Evolutionary conservation across 306 rosid genomes (phyloP), one percentile per base, ranked within the genome.

Genomic region (Nissolia schottii): DNA sequence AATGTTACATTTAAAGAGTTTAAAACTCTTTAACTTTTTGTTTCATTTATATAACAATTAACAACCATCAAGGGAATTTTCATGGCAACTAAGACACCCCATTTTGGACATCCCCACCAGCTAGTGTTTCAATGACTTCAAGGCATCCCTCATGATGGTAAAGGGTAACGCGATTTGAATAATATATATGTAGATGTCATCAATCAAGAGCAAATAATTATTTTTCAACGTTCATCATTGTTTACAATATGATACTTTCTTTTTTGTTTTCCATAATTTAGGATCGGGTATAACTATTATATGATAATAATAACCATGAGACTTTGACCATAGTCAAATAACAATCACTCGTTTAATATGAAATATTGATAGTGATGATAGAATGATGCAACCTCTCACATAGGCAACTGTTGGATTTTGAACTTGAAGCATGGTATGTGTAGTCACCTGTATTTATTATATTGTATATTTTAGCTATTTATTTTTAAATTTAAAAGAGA

Each of bases 201-300:
- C 43, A 56, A 22, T 61, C 62, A 73, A 19, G 46, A 5, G 19
- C 28, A 73, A 28, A 41, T 23, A 49, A 49, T 46, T 41, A 22
- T 29, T 70, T 6, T 60, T 59, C 77, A 59, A 32, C 70, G 22
- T 37, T 41, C 31, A 72, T 60, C 49, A 59, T 70, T 55, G 65
- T 55, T 70, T 55, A 27, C 32, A 45, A 8, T n/a, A 60, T 72
- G 48, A 18, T 46, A 6, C 29, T 56, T 37, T 8, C 28, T 9
- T 10, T n/a, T 54, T 67, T 24, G 4, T 31, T 34, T 34, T 18
- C 9, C 62, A 13, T 55, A 1, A 5, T 50, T 18, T 22, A 54
- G n/a, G n/a, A n/a, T n/a, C n/a, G n/a, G n/a, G n/a, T n/a, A n/a
- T 6, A 32, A 32, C 9, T 32, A 32, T 5, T 32, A 32, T 32